Evolutionary conservation across 2,329 filamentous ascomycete species (phyloP), one percentile per base, ranked within the genome.

Genomic region (Aquanectria penicillioides): DNA sequence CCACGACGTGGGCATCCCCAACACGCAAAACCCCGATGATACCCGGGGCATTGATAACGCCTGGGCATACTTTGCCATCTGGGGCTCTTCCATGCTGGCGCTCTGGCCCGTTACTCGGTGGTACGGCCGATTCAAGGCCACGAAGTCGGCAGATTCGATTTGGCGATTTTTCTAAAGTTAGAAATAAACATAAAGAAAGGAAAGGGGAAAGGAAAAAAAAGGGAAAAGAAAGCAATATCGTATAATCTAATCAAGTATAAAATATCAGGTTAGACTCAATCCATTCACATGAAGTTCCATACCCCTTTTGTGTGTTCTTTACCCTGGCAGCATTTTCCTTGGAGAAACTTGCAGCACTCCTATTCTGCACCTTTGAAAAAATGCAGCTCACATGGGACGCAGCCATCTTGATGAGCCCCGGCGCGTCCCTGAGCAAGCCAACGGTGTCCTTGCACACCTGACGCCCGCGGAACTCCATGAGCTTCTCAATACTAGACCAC

Each of bases 101-200:
- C 61, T 81, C 60, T 81, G 79, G 69, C 80, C 78, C 3, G 29
- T 77, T 5, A 81, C 78, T 17, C 70, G 68, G 48, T 73, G 73
- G 73, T 82, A 81, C 47, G 71, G 78, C 18, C 64, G 65, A 0
- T 82, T 81, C 57, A 82, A 82, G 71, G 74, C 71, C 54, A 70
- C 66, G 9, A 80, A 74, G 64, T 65, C 73, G 2, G 69, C 75
- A 1, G 77, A 81, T 57, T 81, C 79, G 3, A 66, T 81, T 10
- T 82, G 80, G 79, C 72, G 79, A 6, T 78, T 82, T 59, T 82
- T 82, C 59, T 81, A 71, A 55, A 3, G 2, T 1, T 31, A 20
- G n/a, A 47, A 13, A 8, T 81, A 71, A 55, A 3, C 3, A 1
- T 31, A 20, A 17, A 47, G 12, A 8, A 25, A 20, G 20, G 10